Evolutionary conservation across 139 green algal species (phyloP).

Genomic region (Chlorella sp.): DNA sequence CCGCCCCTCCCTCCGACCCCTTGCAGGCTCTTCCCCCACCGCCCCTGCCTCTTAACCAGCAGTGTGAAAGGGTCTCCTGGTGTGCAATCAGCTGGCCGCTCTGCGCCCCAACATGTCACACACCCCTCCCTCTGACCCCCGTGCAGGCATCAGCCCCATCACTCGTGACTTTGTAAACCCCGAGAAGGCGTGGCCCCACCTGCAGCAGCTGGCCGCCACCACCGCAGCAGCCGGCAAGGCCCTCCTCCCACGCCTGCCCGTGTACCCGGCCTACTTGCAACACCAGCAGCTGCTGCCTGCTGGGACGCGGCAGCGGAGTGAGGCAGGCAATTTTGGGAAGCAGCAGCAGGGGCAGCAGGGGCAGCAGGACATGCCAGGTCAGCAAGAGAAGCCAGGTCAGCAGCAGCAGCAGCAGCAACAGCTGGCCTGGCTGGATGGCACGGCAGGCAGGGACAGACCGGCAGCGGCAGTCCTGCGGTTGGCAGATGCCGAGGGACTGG

Average conservation of each 20-base stretch:
- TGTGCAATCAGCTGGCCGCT: too few relatives aligned
- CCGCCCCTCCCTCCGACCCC: too few relatives aligned
- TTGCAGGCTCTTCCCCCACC: not conserved
- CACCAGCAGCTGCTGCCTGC: slow-evolving; percentile 13
- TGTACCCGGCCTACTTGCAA: slow-evolving; percentile 75
- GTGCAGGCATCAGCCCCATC: slow-evolving; percentile 77
- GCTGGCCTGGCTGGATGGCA: slow-evolving; percentile 52
- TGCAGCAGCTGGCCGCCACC: slow-evolving; percentile 68
- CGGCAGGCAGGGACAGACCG: slow-evolving; percentile 48
- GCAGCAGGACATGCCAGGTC: not conserved
- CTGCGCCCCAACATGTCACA: not conserved
- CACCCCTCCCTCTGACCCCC: not conserved
- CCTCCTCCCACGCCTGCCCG: slow-evolving; percentile 81
- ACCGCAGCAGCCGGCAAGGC: slow-evolving; percentile 66
- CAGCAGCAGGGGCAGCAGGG: not conserved
- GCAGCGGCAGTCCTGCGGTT: slow-evolving; percentile 47
- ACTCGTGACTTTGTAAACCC: slow-evolving; percentile 91
- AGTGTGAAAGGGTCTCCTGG: too few relatives aligned
- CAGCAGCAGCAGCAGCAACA: slow-evolving; percentile 17
- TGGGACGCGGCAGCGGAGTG: not conserved
- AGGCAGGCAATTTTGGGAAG: not conserved
- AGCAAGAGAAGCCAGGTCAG: slow-evolving; percentile 7
- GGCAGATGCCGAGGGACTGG: slow-evolving; percentile 56
- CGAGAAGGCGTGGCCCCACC: slow-evolving; percentile 81
- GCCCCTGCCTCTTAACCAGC: slow-evolving; percentile 73